Conservation (phyloP, 305 asterid genomes). For the Fraxinus nigra region DNA sequence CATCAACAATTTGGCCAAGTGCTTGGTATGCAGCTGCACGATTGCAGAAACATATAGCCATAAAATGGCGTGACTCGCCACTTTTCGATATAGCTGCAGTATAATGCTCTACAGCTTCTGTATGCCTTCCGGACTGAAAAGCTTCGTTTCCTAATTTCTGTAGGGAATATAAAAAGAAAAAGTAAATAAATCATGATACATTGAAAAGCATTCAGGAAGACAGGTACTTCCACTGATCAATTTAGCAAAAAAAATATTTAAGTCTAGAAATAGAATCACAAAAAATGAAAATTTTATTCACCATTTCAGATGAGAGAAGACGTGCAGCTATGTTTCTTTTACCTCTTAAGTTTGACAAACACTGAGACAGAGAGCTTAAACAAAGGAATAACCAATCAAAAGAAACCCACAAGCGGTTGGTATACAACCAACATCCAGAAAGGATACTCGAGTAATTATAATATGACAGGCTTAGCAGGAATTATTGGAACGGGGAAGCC, state of each 20-base stretch:
- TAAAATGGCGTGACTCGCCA: constrained; percentile 75
- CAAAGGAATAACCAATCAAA: background rate
- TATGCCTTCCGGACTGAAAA: constrained; percentile 60
- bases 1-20: constrained; percentile 70
- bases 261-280: background rate
- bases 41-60: constrained; percentile 93
- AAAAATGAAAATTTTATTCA: background rate
- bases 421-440: background rate
- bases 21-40: constrained; percentile 98
- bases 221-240: background rate
- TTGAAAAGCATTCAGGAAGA: background rate
- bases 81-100: constrained; percentile 75
- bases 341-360: background rate
- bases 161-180: constrained; percentile 17
- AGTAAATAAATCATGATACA: background rate
- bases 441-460: background rate
- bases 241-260: background rate
- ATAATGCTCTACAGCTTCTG: constrained; percentile 84
- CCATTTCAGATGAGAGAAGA: background rate
- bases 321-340: background rate
- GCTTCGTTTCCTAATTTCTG: constrained; percentile 96
- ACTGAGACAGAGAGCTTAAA: background rate
- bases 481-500: background rate
- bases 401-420: background rate
- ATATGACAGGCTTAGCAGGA: background rate